A percentile compares a stretch with the other conserved stretches of the same genome.
phyloP scores from a whole-genome alignment of 2,329 filamentous ascomycete genomes.

The Grosmannia clavigera region DNA sequence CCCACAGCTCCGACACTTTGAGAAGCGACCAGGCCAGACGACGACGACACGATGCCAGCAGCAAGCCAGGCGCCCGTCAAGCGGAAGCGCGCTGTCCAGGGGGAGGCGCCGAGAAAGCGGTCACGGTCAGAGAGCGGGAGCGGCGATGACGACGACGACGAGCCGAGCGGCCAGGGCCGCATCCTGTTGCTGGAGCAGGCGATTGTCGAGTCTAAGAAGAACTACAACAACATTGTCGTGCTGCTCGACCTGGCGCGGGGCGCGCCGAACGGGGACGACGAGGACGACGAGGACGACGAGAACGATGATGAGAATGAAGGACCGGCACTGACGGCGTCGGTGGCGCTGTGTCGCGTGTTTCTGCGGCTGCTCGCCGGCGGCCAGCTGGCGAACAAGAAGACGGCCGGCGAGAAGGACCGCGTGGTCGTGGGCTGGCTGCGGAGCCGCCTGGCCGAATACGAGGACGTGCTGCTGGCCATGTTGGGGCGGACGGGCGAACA shows the following conservation, averaged over 20 bases:
- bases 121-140: slow-evolving; percentile 29
- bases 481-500: slow-evolving; percentile 47
- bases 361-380: slow-evolving; percentile 67
- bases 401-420: slow-evolving; percentile 57
- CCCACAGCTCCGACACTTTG: too few relatives aligned
- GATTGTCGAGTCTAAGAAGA: slow-evolving; percentile 72
- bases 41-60: slow-evolving; percentile 4
- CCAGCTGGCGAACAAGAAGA: slow-evolving; percentile 51
- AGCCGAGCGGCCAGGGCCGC: slow-evolving; percentile 40
- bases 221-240: slow-evolving; percentile 81
- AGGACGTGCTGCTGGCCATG: slow-evolving; percentile 46
- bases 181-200: slow-evolving; percentile 68
- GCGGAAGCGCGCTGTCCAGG: slow-evolving; percentile 36
- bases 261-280: slow-evolving; percentile 15
- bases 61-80: slow-evolving; percentile 22
- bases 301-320: background rate
- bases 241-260: slow-evolving; percentile 50
- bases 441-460: slow-evolving; percentile 61
- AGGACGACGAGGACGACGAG: slow-evolving; percentile 16
- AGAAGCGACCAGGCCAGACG: background rate
- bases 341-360: slow-evolving; percentile 79
- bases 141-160: slow-evolving; percentile 32
- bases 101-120: slow-evolving; percentile 37
- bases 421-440: slow-evolving; percentile 70
- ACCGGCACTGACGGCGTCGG: slow-evolving; percentile 52